These are phyloP conservation scores for Cicer bijugum DNA, from an alignment of 306 rosid genomes.

Conservation along the genomic window DNA sequence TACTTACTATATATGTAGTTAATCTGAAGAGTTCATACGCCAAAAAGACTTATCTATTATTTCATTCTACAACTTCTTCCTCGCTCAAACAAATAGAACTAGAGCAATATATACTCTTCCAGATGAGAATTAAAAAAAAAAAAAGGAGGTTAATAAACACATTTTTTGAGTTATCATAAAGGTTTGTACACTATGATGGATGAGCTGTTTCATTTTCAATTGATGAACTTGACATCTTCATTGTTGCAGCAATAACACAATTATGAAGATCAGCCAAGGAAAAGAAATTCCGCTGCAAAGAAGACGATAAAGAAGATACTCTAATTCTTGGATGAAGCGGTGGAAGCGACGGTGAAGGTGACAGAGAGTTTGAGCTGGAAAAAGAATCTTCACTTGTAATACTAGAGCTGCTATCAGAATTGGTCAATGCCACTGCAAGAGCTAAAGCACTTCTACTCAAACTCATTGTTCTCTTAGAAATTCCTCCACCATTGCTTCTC, in stretches of 20 bases:
- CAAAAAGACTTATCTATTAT: neutral
- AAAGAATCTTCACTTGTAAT: conserved; percentile 67
- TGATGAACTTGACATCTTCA: conserved; percentile 42
- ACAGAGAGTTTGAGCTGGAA: conserved; percentile 45
- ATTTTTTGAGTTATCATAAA: neutral
- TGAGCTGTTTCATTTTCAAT: conserved; percentile 42
- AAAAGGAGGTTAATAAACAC: conserved; percentile 15
- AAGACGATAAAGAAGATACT: conserved; percentile 40
- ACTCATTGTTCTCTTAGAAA: conserved; percentile 74
- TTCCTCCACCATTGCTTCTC: conserved; percentile 64
- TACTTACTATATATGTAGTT: neutral
- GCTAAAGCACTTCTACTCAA: conserved; percentile 76
- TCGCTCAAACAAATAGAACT: conserved; percentile 40
- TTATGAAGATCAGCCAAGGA: conserved; percentile 67
- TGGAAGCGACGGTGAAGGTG: conserved; percentile 49
- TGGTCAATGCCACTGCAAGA: conserved; percentile 73
- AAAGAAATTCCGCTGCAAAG: conserved; percentile 37
- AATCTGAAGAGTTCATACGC: neutral
- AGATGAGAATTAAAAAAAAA: neutral
- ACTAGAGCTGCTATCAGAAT: conserved; percentile 66
- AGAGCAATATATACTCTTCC: conserved; percentile 29
- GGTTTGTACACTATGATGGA: conserved; percentile 44
- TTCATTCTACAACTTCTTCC: conserved; percentile 31
- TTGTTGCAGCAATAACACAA: conserved; percentile 58
- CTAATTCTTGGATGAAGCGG: conserved; percentile 55